Percentiles rank a stretch among this genome's conserved stretches.
Conservation (phyloP, 1,139 yeast species). For the Geotrichum citri-aurantii region DNA sequence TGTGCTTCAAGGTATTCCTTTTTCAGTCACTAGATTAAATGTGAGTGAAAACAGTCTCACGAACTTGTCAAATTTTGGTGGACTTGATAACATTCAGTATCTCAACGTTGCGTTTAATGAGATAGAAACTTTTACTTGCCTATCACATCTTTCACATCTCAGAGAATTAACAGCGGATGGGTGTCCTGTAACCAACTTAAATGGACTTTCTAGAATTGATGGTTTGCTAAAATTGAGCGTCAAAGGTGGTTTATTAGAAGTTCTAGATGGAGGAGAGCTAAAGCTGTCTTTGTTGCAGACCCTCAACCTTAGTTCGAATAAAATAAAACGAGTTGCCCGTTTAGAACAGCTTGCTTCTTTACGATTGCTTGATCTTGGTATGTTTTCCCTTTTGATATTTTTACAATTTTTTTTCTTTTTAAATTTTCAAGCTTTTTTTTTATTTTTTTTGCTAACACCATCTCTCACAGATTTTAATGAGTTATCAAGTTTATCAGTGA, state of each 20-base stretch:
- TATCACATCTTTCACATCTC: conserved; percentile 31
- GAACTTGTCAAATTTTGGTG: conserved; percentile 32
- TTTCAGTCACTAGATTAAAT: conserved; percentile 27
- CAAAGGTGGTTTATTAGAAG: conserved; percentile 21
- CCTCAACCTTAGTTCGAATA: conserved; percentile 10
- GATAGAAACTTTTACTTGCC: conserved; percentile 33
- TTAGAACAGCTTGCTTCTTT: conserved; percentile 4
- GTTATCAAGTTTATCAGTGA: neutral
- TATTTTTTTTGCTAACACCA: neutral
- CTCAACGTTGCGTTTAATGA: conserved; percentile 33
- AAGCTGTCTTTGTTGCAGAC: conserved; percentile 19
- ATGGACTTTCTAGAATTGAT: conserved; percentile 24
- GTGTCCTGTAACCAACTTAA: conserved; percentile 11
- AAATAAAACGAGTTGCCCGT: conserved; percentile 26
- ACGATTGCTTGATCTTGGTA: conserved; percentile 16
- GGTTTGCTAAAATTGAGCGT: conserved; percentile 31
- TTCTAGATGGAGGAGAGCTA: conserved; percentile 25
- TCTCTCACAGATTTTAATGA: neutral
- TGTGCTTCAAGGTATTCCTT: conserved; percentile 36
- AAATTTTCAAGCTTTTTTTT: neutral
- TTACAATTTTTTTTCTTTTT: neutral
- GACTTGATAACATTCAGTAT: conserved; percentile 30
- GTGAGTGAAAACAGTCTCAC: conserved; percentile 33
- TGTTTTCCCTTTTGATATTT: neutral
- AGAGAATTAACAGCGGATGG: conserved; percentile 25